Conservation (phyloP, 495 filamentous ascomycete genomes). For the Ascodesmis nigricans region DNA sequence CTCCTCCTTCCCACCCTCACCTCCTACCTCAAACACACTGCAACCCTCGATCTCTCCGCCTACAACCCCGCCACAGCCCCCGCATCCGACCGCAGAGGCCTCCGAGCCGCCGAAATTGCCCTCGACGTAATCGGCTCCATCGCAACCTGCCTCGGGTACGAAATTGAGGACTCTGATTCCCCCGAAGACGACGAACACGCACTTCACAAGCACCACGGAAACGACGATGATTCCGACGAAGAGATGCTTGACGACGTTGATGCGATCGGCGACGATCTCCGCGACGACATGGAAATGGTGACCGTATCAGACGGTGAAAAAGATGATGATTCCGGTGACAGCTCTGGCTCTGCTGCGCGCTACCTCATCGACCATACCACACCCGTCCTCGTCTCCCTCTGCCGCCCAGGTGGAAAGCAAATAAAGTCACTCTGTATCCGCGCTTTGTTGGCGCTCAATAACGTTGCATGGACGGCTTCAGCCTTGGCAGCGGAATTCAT, state of each 20-base stretch:
- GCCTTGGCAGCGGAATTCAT: constrained; percentile 17
- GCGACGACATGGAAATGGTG: constrained; percentile 34
- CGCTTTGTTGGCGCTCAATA: constrained; percentile 34
- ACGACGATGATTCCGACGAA: constrained; percentile 16
- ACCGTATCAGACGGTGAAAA: constrained; percentile 25
- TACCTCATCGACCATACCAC: constrained; percentile 29
- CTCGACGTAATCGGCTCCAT: constrained; percentile 38
- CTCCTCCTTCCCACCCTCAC: constrained; percentile 14
- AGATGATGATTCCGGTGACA: constrained; percentile 26
- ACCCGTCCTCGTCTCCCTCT: constrained; percentile 28
- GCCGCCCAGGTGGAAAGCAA: constrained; percentile 17
- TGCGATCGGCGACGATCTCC: constrained; percentile 20
- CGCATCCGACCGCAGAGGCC: constrained; percentile 7
- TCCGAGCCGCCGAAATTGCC: constrained; percentile 26
- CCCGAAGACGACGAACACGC: constrained; percentile 16
- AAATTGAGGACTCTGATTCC: constrained; percentile 20
- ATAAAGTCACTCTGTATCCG: constrained; percentile 24
- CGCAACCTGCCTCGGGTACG: constrained; percentile 29
- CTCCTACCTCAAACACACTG: constrained; percentile 7
- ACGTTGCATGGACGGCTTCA: constrained; percentile 38
- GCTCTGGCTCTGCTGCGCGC: too few relatives aligned
- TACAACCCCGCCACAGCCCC: constrained; percentile 1
- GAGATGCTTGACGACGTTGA: constrained; percentile 21
- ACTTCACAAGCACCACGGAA: too few relatives aligned
- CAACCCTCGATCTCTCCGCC: constrained; percentile 1